Percentiles rank a stretch among this genome's conserved stretches.
Conservation (phyloP, 2,329 filamentous ascomycete genomes). For the Hypoxylon sp. region DNA sequence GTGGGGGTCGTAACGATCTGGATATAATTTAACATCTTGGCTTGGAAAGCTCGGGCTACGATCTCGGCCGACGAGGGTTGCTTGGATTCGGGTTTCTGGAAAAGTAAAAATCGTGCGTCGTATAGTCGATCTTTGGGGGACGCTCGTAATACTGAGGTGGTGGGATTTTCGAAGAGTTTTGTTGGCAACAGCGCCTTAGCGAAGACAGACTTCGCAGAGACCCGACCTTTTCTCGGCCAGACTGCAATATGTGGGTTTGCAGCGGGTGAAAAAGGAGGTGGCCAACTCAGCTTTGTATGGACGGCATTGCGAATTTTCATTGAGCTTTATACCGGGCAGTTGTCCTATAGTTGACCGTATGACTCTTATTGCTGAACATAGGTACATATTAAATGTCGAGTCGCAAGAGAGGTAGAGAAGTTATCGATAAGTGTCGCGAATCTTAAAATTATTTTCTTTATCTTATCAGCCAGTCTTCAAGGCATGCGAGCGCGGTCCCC, state of each 20-base stretch:
- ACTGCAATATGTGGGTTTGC: conserved; percentile 23
- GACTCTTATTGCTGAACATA: conserved; percentile 16
- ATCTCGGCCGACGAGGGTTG: neutral
- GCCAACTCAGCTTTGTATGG: conserved; percentile 7
- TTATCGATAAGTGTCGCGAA: conserved; percentile 13
- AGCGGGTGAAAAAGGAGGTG: neutral
- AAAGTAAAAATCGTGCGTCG: conserved; percentile 34
- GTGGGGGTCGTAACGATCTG: conserved; percentile 87
- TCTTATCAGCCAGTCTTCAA: conserved; percentile 17
- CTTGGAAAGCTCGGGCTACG: conserved; percentile 4
- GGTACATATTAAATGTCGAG: neutral
- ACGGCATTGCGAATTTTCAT: conserved; percentile 31
- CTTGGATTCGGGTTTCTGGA: neutral
- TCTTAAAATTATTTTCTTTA: conserved; percentile 21
- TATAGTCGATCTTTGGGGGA: neutral
- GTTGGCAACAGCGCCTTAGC: conserved; percentile 31
- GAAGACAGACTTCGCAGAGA: conserved; percentile 20
- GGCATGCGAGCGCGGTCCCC: neutral
- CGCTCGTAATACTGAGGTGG: conserved; percentile 27
- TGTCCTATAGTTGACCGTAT: conserved; percentile 11
- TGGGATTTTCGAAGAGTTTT: conserved; percentile 32
- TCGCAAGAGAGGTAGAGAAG: neutral
- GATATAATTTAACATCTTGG: conserved; percentile 78
- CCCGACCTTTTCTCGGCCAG: neutral
- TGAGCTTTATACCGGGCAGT: conserved; percentile 9